phyloP scores from a whole-genome alignment of 164 flowering plant genomes.

The Paratinospora sagittata region DNA sequence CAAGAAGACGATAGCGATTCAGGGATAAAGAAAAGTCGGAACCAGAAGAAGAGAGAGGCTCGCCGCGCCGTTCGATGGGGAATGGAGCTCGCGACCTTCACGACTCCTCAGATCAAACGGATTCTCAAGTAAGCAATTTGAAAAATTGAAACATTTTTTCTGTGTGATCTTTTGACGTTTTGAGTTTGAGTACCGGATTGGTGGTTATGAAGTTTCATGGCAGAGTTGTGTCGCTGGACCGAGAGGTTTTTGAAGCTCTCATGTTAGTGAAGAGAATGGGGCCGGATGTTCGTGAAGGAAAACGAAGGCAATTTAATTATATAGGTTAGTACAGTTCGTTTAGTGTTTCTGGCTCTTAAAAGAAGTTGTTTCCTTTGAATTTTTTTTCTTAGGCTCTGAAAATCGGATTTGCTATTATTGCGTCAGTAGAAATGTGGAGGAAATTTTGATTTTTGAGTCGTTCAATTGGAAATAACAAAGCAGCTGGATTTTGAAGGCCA shows the following conservation, averaged over 20 bases:
- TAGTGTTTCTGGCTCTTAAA: too few species aligned
- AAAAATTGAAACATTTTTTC: not conserved
- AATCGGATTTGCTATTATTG: not conserved
- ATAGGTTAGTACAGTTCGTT: conserved; percentile 39
- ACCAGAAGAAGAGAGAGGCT: conserved; percentile 78
- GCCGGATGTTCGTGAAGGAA: conserved; percentile 77
- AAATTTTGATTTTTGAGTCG: not conserved
- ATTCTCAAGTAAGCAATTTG: conserved; percentile 45
- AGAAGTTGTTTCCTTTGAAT: too few species aligned
- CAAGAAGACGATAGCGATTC: conserved; percentile 23
- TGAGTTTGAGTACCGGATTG: not conserved
- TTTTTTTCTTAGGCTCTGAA: too few species aligned
- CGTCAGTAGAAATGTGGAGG: not conserved
- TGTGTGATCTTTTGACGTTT: not conserved
- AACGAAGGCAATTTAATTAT: conserved; percentile 73
- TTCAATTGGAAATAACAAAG: too few species aligned
- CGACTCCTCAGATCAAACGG: conserved; percentile 64
- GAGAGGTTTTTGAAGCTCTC: conserved; percentile 68
- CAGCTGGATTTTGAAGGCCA: too few species aligned
- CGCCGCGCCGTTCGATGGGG: conserved; percentile 82
- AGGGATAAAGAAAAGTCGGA: conserved; percentile 54
- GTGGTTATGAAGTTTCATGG: conserved; percentile 4
- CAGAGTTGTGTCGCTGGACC: conserved; percentile 60
- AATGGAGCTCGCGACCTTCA: conserved; percentile 75
- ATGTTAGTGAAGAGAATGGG: conserved; percentile 70